These are phyloP conservation scores for Candida lessepsii DNA, from an alignment of 805 yeast species.

Conservation along the genomic window DNA sequence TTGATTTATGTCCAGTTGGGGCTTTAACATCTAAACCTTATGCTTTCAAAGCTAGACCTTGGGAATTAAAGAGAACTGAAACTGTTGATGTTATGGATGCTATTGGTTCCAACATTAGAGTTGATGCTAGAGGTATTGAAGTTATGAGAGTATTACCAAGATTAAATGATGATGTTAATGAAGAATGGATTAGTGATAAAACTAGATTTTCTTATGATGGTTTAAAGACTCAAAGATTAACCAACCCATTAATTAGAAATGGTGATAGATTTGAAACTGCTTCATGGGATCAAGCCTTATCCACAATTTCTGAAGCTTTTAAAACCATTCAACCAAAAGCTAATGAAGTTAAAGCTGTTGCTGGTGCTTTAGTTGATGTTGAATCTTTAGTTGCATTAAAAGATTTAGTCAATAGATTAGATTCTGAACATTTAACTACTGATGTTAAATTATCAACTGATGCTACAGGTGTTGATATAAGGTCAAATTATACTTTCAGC, in stretches of 20 bases:
- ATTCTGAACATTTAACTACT: constrained; percentile 76
- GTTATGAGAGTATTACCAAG: constrained; percentile 87
- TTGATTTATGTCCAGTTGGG: constrained; percentile 85
- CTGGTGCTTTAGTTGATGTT: constrained; percentile 80
- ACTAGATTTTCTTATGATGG: constrained; percentile 85
- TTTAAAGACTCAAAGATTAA: constrained; percentile 78
- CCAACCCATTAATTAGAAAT: constrained; percentile 71
- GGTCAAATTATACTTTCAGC: constrained; percentile 80
- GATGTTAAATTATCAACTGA: constrained; percentile 59
- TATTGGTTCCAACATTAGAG: constrained; percentile 77
- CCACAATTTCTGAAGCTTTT: constrained; percentile 64
- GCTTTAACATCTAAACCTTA: constrained; percentile 88
- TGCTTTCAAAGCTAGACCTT: constrained; percentile 67
- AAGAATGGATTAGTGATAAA: constrained; percentile 90
- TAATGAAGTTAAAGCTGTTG: constrained; percentile 75
- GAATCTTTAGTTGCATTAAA: constrained; percentile 80
- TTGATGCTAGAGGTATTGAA: constrained; percentile 83
- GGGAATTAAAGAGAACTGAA: constrained; percentile 90
- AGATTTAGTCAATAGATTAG: constrained; percentile 72
- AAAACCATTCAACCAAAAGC: constrained; percentile 55
- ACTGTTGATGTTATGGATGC: constrained; percentile 83
- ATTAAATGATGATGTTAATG: constrained; percentile 80
- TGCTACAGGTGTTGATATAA: constrained; percentile 68
- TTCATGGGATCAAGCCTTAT: constrained; percentile 84
- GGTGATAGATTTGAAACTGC: constrained; percentile 71